Evolutionary conservation across 2,329 filamentous ascomycete species (phyloP), one percentile per base, ranked within the genome.

Genomic region (Penicillium sp.): DNA sequence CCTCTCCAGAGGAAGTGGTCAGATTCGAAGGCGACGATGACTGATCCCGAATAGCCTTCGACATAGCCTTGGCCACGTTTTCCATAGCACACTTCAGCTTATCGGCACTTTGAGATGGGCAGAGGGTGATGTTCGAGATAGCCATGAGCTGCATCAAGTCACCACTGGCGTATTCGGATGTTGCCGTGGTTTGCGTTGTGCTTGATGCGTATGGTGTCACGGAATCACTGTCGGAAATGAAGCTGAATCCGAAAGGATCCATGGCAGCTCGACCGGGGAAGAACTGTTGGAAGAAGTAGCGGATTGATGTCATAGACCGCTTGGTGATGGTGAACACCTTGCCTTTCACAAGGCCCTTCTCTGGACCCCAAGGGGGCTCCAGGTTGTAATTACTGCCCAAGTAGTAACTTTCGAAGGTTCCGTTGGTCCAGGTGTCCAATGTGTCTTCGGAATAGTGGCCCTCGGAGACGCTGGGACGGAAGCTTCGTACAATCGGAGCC

Each of bases 51-150:
- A 45, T 54, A 5, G 49, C 50, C 34, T 44, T 59, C 2, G 54
- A 36, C 54, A 59, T 54, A 3, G 58, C 58, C 2, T 34, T 24
- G 2, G 56, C 58, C 3, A 57, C 48, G 9, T 57, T 55, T 8
- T 50, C 18, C 54, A 57, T 57, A 14, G 40, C 47, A 32, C 53
- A 56, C 7, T 45, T 32, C 1, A 60, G 42, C 27, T 54, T 49
- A 21, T 47, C 31, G 9, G 29, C 22, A 5, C 38, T 43, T 1
- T 29, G 10, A 27, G 14, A 21, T 2, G 34, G 3, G 44, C 50
- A 54, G 5, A 22, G 36, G 9, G 47, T 51, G 2, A 50, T 38
- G 16, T 54, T 46, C 22, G 47, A 43, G n/a, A 42, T 27, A 1
- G 21, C 13, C 9, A 55, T 43, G 21, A 45, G 10, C 34, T 52